Evolutionary conservation across 352 stramenopile species (phyloP).

Genomic region (Phytopythium vexans): DNA sequence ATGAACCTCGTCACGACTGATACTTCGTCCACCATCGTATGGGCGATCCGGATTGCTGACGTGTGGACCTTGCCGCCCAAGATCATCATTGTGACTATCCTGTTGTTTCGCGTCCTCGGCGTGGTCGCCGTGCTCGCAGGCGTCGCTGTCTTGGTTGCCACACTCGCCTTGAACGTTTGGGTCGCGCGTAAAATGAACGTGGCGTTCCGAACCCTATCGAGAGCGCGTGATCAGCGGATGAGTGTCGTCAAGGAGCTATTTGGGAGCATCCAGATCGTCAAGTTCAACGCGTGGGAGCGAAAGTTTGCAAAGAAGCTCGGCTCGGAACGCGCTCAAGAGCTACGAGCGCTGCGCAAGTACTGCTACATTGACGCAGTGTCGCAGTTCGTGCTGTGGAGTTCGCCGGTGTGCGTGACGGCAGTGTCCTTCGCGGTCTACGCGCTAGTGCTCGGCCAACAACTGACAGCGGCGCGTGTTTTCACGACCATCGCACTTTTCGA

Average conservation of each 20-base stretch:
- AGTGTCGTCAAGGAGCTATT: constrained; percentile 91
- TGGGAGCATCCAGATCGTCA: constrained; percentile 93
- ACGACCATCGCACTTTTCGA: constrained; percentile 53
- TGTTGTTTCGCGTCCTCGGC: constrained; percentile 37
- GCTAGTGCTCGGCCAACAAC: constrained; percentile 24
- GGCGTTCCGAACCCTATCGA: constrained; percentile 77
- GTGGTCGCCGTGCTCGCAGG: constrained; percentile 40
- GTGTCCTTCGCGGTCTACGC: constrained; percentile 43
- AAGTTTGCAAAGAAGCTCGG: constrained; percentile 49
- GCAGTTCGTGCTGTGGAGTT: constrained; percentile 55
- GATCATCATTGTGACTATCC: constrained; percentile 24
- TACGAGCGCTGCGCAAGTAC: constrained; percentile 46
- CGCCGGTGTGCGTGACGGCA: constrained; percentile 39
- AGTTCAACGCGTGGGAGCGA: constrained; percentile 94
- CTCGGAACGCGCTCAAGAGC: constrained; percentile 50
- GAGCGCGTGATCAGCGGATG: constrained; percentile 84
- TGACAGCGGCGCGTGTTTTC: constrained; percentile 55
- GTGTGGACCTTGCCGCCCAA: constrained; percentile 39
- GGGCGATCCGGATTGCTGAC: constrained; percentile 37
- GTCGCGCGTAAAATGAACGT: constrained; percentile 22
- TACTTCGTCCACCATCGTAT: constrained; percentile 19
- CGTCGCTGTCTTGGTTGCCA: constrained; percentile 20
- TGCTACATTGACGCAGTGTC: constrained; percentile 45
- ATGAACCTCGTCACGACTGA: constrained; percentile 40
- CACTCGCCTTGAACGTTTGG: constrained; percentile 46